Evolutionary conservation across 495 filamentous ascomycete species (phyloP).

Genomic region (Aspergillus mulundensis): DNA sequence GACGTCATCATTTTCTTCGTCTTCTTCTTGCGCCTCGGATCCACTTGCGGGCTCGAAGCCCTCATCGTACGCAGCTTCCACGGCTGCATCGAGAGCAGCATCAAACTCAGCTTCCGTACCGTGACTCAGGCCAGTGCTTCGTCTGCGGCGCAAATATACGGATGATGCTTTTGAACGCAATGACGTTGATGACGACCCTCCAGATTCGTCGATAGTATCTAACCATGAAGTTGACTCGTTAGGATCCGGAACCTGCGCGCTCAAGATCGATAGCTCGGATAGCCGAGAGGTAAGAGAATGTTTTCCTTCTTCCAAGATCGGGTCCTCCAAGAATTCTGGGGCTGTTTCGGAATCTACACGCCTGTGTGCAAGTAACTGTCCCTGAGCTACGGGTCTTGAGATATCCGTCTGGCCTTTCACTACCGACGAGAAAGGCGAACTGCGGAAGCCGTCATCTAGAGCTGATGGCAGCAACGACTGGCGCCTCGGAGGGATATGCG

Average conservation of each 20-base stretch:
- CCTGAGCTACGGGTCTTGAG: slow-evolving; percentile 9
- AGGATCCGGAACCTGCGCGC: slow-evolving; percentile 33
- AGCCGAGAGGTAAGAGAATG: slow-evolving; percentile 17
- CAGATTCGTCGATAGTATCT: slow-evolving; percentile 95
- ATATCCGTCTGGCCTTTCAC: not conserved
- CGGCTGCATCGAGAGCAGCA: slow-evolving; percentile 89
- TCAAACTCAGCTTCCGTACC: slow-evolving; percentile 91
- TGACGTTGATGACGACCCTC: slow-evolving; percentile 74
- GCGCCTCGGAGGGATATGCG: slow-evolving; percentile 33
- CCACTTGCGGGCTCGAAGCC: slow-evolving; percentile 69
- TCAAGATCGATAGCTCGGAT: slow-evolving; percentile 27
- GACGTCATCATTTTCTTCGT: slow-evolving; percentile 38
- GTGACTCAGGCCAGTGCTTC: slow-evolving; percentile 62
- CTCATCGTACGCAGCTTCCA: slow-evolving; percentile 94
- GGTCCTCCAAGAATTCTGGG: not conserved
- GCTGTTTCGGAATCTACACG: slow-evolving; percentile 5
- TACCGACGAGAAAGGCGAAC: slow-evolving; percentile 11
- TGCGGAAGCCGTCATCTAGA: slow-evolving; percentile 22
- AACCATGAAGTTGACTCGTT: slow-evolving; percentile 90
- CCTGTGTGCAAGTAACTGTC: not conserved
- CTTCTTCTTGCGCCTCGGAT: slow-evolving; percentile 36
- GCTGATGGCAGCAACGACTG: slow-evolving; percentile 38
- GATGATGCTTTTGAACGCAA: slow-evolving; percentile 75
- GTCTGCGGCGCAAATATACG: slow-evolving; percentile 60
- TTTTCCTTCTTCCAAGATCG: slow-evolving; percentile 11